Percentiles rank a stretch among this genome's conserved stretches.
Conservation (phyloP, 257 asterid species). For the Jacaranda copaia region DNA sequence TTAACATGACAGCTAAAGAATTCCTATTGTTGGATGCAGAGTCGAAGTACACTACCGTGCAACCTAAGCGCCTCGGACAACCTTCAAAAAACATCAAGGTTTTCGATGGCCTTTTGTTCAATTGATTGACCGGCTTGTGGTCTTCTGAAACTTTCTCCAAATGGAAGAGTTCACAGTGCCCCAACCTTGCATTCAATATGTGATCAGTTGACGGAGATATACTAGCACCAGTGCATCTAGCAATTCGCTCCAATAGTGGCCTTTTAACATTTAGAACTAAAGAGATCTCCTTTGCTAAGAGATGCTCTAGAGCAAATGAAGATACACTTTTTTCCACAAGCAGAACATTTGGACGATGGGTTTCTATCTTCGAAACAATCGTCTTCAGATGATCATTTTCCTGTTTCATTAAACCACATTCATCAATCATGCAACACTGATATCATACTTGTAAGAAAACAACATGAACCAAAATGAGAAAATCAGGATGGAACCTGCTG, state of each 20-base stretch:
- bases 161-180: constrained; percentile 87
- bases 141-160: constrained; percentile 81
- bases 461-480: background rate
- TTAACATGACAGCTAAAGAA: no score
- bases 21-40: background rate
- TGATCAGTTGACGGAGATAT: constrained; percentile 85
- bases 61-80: constrained; percentile 92
- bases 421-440: constrained; percentile 30
- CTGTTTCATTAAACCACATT: constrained; percentile 47
- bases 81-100: constrained; percentile 97
- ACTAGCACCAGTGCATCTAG: constrained; percentile 90
- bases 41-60: constrained; percentile 74
- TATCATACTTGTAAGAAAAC: constrained; percentile 24
- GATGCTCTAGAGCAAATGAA: constrained; percentile 85
- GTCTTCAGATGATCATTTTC: constrained; percentile 86
- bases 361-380: constrained; percentile 85
- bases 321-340: constrained; percentile 95
- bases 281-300: constrained; percentile 89
- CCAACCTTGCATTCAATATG: constrained; percentile 71
- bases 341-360: constrained; percentile 87
- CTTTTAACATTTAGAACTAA: constrained; percentile 85
- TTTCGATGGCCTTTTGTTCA: constrained; percentile 76
- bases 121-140: constrained; percentile 72
- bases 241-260: constrained; percentile 79
- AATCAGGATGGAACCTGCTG: constrained; percentile 68